A percentile compares a stretch with the other conserved stretches of the same genome.
Evolutionary conservation across 2,329 filamentous ascomycete species (phyloP).

Genomic region (Diatrype stigma): DNA sequence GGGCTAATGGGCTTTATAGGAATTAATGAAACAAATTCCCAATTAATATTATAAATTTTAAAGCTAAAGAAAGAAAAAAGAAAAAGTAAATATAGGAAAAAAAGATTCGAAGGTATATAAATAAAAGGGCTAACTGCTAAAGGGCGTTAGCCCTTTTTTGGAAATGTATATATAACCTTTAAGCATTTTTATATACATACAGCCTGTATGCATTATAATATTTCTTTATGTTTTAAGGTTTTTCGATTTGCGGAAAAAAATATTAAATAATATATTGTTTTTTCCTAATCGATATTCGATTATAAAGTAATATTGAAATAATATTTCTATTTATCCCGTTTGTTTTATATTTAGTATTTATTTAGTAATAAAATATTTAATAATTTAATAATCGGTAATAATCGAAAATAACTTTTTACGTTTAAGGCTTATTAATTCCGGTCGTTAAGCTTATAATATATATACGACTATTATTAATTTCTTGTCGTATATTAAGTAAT

Average conservation of each 20-base stretch:
- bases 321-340: neutral
- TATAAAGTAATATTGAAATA: neutral
- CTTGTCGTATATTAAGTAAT: neutral
- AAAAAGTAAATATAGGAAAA: no score
- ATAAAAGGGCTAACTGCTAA: no score
- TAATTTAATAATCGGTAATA: neutral
- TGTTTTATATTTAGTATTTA: neutral
- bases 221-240: neutral
- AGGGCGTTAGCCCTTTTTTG: no score
- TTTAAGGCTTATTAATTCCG: neutral
- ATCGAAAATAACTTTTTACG: neutral
- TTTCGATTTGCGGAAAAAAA: neutral
- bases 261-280: neutral
- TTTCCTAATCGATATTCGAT: neutral
- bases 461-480: neutral
- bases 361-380: constrained; percentile 1
- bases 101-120: no score
- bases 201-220: no score
- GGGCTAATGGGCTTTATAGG: no score
- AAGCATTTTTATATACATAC: no score
- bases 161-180: no score
- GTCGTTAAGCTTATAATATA: neutral
- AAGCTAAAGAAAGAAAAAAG: no score
- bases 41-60: no score
- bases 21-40: no score